Evolutionary conservation across 2,329 filamentous ascomycete species (phyloP), one percentile per base, ranked within the genome.

Genomic region (Venturia effusa): DNA sequence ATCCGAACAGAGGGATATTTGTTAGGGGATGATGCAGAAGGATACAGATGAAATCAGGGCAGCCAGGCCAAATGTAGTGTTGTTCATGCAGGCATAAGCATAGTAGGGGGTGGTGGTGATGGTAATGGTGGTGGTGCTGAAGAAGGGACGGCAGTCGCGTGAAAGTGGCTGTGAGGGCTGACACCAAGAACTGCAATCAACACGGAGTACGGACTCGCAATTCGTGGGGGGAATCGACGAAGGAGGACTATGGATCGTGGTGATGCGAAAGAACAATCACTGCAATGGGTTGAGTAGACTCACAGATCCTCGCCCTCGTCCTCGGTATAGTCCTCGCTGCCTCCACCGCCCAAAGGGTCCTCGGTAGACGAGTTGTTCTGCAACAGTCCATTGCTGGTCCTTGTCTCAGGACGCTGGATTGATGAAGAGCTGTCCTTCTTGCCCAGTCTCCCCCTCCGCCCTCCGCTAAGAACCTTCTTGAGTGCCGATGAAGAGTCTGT

Each of bases 271-370:
- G 43, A 10, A n/a, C 4, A 10, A 45, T 22, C n/a, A 45, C 10
- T 1, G 5, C 22, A 57, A 34, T 19, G 4, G 27, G n/a, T 34
- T 32, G 27, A 10, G 51, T 1, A 55, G 19, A 60, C 59, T 60
- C 34, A 60, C 59, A 2, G 4, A 40, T 41, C 37, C n/a, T 60
- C 59, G 24, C n/a, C 15, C 34, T 60, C 34, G 37, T 60, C 59
- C n/a, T 60, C 59, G 15, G 59, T 60, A 41, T 37, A 60, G 15
- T 60, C 59, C 17, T 60, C 59, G n/a, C 40, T 60, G 13, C 34
- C 48, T 30, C 48, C 48, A 15, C 24, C 51, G 37, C 15, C 51
- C 4, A 22, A 10, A 4, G 51, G 30, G 1, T 24, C 51, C 30
- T 57, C 51, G 1, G 51, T n/a, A 34, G 51, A 57, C 19, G 51